Evolutionary conservation across 495 filamentous ascomycete species (phyloP), one percentile per base, ranked within the genome.

Genomic region (Terfezia claveryi): DNA sequence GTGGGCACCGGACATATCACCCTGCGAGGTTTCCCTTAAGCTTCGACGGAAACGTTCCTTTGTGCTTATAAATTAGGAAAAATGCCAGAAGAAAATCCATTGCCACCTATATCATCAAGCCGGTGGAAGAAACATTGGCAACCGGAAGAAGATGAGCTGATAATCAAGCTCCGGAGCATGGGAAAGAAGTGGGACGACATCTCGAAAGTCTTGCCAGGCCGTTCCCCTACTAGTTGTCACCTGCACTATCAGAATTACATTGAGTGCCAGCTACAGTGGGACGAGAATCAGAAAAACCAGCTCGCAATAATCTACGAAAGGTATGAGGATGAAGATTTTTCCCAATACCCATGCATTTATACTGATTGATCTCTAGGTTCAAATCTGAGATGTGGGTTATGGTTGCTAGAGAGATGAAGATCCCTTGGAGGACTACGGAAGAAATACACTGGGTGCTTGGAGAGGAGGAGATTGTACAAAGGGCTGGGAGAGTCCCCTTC

Each of bases 111-210:
- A n/a, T n/a, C n/a, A n/a, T n/a, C n/a, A n/a, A n/a, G n/a, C n/a
- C n/a, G n/a, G n/a, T n/a, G n/a, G 20, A 20, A 20, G 20, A 20
- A 20, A 20, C 20, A 20, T 20, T 20, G 20, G 20, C 20, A 20
- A 38, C 72, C 80, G 0, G 85, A 94, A 46, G 91, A 98, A 68
- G 86, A 95, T 65, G 80, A 80, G 38, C 62, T 87, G 52, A 93
- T 93, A 66, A 93, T 94, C 56, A 80, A 87, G 62, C 74, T 98
- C 56, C 79, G 91, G 23, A 84, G 84, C 37, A 79, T 75, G 59
- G 85, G 85, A 10, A 91, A 92, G 82, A 96, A 95, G 62, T 98
- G 91, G 91, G 91, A 95, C 59, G 92, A 98, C 68, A 94, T 98
- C 64, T 87, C 83, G 55, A 85, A 85, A 70, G 76, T 78, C 16